Conservation (phyloP, 1,284 basidiomycete species). For the Filobasidium uniguttulatum region DNA sequence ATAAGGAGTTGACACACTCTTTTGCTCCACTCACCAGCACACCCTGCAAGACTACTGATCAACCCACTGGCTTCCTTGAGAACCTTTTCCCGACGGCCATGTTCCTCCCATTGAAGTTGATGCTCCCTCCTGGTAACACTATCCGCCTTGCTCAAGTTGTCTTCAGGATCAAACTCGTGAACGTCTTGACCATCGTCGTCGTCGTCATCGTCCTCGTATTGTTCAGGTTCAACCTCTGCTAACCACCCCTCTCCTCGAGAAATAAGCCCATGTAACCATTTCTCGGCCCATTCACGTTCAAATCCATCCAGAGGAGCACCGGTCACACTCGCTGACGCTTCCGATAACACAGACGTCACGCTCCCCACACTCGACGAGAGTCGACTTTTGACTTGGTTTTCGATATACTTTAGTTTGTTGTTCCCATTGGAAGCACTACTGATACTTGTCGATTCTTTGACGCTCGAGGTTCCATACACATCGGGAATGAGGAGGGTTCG, state of each 20-base stretch:
- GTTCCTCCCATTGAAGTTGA: constrained; percentile 1
- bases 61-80: constrained; percentile 52
- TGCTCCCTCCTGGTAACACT: neutral
- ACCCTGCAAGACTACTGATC: constrained; percentile 50
- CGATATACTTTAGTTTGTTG: neutral
- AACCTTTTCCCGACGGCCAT: constrained; percentile 32
- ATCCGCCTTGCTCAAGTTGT: neutral
- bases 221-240: constrained; percentile 20
- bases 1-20: constrained; percentile 24
- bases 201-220: constrained; percentile 14
- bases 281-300: constrained; percentile 36
- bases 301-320: constrained; percentile 25
- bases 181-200: constrained; percentile 4
- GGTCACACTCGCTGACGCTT: neutral
- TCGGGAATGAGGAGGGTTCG: neutral
- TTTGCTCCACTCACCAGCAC: constrained; percentile 43
- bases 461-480: neutral
- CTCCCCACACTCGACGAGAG: no score
- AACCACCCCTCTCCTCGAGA: constrained; percentile 29
- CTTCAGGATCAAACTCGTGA: neutral
- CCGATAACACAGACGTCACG: no score
- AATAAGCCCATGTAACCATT: constrained; percentile 33
- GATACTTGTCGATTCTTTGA: constrained; percentile 2
- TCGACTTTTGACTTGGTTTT: neutral
- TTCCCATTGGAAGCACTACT: constrained; percentile 1